phyloP scores from a whole-genome alignment of 176 grass and related monocot genomes.

The Zoysia pacifica region DNA sequence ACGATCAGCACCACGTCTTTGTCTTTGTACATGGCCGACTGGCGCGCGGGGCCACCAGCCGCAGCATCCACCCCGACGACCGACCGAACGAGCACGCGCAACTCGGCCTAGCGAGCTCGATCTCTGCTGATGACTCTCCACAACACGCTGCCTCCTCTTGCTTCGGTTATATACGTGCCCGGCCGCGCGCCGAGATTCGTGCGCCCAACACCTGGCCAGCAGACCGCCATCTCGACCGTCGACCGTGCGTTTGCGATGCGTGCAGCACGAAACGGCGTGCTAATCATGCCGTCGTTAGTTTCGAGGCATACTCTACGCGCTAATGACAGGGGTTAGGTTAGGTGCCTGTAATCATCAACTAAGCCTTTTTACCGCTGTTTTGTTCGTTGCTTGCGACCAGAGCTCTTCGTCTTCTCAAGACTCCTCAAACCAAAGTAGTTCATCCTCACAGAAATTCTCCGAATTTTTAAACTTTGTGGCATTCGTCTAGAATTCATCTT shows the following conservation, averaged over 20 bases:
- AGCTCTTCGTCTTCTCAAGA: neutral
- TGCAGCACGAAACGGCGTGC: too few species aligned
- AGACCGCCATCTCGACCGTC: neutral
- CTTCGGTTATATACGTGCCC: neutral
- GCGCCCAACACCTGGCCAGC: neutral
- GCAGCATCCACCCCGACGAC: neutral
- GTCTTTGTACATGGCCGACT: constrained; percentile 6
- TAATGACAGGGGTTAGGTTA: neutral
- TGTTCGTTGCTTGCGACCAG: constrained; percentile 1
- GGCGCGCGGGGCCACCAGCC: too few species aligned
- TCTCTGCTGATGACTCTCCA: neutral
- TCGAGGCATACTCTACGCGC: neutral
- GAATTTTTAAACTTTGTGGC: neutral
- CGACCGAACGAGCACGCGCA: neutral
- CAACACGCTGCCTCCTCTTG: neutral
- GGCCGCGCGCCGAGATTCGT: neutral
- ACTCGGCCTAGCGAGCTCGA: neutral
- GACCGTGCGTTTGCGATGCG: neutral
- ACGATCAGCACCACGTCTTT: neutral
- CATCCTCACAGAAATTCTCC: constrained; percentile 3
- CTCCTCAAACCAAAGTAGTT: neutral
- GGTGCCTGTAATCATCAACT: neutral
- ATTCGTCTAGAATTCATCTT: neutral
- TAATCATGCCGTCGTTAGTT: neutral
- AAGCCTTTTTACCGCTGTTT: neutral